Evolutionary conservation across 495 filamentous ascomycete genomes (phyloP), one percentile per base, ranked within the genome.

Genomic region (Xylaria curta): DNA sequence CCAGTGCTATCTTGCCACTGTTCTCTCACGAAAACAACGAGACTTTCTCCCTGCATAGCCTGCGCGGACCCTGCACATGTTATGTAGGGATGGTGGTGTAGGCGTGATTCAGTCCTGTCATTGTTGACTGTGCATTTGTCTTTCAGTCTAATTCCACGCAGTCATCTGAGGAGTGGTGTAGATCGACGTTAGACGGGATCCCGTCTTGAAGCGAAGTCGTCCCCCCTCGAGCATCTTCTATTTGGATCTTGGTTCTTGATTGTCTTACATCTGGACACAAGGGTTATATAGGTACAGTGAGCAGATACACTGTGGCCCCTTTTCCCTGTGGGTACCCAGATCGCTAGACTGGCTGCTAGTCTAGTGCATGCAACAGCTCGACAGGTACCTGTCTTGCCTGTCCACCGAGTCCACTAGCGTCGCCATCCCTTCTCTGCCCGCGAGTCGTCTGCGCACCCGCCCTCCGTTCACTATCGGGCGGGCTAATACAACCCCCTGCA

Each of bases 71-170:
- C 21, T 63, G 58, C 33, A 60, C 38, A 44, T 44, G 38, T 44
- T 28, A 38, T 21, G 58, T 49, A 36, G 44, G 44, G 44, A 46
- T 49, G 28, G 26, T 51, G 56, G 38, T 42, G 38, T 42, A 21
- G 53, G 10, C 53, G 38, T 44, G 66, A 60, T 68, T 68, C 65
- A 68, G 66, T 68, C 9, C 66, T 59, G 66, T 68, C 66, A 59
- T 53, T 19, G 51, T 68, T 59, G 47, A 40, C 66, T 47, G 8
- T 46, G n/a, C 24, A 65, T 8, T 17, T 47, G 42, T 51, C 46
- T 53, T 36, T 36, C 26, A 12, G 46, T 66, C 46, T n/a, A 65
- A 24, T 33, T 40, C 28, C 1, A 21, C 26, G 6, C 26, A n/a
- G 28, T 56, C 10, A 56, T 54, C 3, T 24, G 49, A 56, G 49